These are phyloP conservation scores for Lentithecium fluviatile DNA, from an alignment of 495 filamentous ascomycete genomes.

Conservation along the genomic window DNA sequence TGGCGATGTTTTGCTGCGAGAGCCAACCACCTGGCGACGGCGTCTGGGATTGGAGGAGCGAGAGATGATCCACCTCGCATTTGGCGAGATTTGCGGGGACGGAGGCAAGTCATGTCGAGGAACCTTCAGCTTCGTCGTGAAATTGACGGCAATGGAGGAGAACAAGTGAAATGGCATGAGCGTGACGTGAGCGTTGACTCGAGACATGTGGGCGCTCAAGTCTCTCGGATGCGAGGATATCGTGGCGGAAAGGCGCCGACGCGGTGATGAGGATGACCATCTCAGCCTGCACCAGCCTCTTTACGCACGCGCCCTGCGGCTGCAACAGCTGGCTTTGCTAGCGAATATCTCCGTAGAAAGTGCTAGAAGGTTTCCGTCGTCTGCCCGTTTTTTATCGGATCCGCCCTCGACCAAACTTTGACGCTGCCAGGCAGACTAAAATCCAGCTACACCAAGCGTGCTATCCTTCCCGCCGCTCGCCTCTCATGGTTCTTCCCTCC, in stretches of 20 bases:
- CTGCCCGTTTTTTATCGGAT: not conserved
- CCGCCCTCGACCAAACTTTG: conserved; percentile 22
- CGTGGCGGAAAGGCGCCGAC: too few relatives aligned
- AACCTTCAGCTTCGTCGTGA: too few relatives aligned
- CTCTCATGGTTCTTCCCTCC: conserved; percentile 31
- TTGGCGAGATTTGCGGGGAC: not conserved
- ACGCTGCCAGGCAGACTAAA: not conserved
- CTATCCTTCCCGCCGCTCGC: not conserved
- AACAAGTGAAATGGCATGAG: too few relatives aligned
- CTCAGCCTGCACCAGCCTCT: not conserved
- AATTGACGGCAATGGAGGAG: too few relatives aligned
- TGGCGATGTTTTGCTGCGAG: conserved; percentile 1
- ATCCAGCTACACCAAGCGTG: conserved; percentile 10
- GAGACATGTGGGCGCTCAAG: too few relatives aligned
- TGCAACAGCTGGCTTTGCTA: not conserved
- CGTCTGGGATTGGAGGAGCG: conserved; percentile 4
- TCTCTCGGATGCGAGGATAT: too few relatives aligned
- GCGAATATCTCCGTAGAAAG: conserved; percentile 10
- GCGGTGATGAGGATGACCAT: not conserved
- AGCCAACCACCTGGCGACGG: not conserved
- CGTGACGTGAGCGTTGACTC: too few relatives aligned
- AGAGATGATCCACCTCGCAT: not conserved
- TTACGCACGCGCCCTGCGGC: not conserved
- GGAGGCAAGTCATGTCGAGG: not conserved
- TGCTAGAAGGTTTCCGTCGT: conserved; percentile 12